A percentile compares a stretch with the other conserved stretches of the same genome.
These are phyloP conservation scores for Mixia osmundae DNA, from an alignment of 1,284 basidiomycete species.

Conservation along the genomic window DNA sequence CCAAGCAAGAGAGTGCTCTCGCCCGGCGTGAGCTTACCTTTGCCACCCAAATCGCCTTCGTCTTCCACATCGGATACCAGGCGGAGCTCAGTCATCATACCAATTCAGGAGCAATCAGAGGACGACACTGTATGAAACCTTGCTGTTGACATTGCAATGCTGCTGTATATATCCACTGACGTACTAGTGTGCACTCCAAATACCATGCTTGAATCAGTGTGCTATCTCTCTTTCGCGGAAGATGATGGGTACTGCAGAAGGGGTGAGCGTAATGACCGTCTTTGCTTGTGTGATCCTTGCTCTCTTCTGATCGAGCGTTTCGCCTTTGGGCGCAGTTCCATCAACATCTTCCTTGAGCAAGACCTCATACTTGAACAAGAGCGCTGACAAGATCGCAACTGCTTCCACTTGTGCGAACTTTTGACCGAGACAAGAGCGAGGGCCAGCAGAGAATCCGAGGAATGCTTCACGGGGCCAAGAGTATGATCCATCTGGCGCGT, in stretches of 20 bases:
- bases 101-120: no score
- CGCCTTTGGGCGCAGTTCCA: conserved; percentile 1
- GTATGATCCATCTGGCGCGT: conserved; percentile 7
- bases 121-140: no score
- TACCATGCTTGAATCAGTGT: no score
- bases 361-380: conserved; percentile 7
- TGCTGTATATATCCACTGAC: no score
- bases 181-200: no score
- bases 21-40: no score
- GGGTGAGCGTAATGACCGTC: conserved; percentile 2
- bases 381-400: conserved; percentile 4
- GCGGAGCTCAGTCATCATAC: no score
- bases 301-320: not conserved
- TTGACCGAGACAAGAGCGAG: conserved; percentile 10
- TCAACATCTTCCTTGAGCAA: conserved; percentile 1
- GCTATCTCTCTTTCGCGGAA: no score
- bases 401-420: conserved; percentile 10
- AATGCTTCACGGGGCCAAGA: conserved; percentile 12
- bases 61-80: no score
- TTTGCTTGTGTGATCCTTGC: not conserved
- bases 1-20: no score
- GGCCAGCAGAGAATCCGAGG: conserved; percentile 10
- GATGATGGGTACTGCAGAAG: not conserved
- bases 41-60: no score
- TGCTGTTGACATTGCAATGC: no score